Evolutionary conservation across 2,329 filamentous ascomycete species (phyloP).

Genomic region (Fusarium chaquense): DNA sequence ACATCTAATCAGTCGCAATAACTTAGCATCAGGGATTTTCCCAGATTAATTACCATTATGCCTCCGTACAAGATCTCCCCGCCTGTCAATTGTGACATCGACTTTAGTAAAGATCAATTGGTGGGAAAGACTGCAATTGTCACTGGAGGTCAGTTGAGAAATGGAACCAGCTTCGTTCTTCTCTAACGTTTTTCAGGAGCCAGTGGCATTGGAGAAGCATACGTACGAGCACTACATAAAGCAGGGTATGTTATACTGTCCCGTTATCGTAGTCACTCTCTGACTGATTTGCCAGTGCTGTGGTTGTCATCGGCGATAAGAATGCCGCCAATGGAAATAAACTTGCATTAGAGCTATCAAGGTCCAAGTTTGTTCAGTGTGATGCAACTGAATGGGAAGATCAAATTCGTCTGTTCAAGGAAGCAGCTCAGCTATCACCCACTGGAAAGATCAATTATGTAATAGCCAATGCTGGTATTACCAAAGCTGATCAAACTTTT

Average conservation of each 20-base stretch:
- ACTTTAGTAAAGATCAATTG: not conserved
- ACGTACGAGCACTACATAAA: not conserved
- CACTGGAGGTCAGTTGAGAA: not conserved
- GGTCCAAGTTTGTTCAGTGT: not conserved
- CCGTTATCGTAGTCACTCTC: rapidly evolving
- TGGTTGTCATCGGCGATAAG: not conserved
- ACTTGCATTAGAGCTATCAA: not conserved
- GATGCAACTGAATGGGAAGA: slow-evolving; percentile 1
- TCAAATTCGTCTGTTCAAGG: not conserved
- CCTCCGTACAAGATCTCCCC: not conserved
- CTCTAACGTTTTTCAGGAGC: not conserved
- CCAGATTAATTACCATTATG: not conserved
- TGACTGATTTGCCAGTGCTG: rapidly evolving
- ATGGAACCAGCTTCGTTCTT: no score
- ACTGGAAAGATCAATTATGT: not conserved
- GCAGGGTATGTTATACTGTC: not conserved
- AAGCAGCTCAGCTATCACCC: not conserved
- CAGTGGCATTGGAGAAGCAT: slow-evolving; percentile 7
- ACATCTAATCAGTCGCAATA: no score
- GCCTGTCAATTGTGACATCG: not conserved
- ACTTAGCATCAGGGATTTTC: no score
- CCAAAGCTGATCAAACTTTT: slow-evolving; percentile 2
- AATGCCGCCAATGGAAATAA: rapidly evolving
- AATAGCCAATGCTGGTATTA: slow-evolving; percentile 11
- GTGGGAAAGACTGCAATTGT: not conserved